A percentile compares a stretch with the other conserved stretches of the same genome.
These are phyloP conservation scores for Bathelium albidoporum DNA, from an alignment of 495 filamentous ascomycete species.

Conservation along the genomic window DNA sequence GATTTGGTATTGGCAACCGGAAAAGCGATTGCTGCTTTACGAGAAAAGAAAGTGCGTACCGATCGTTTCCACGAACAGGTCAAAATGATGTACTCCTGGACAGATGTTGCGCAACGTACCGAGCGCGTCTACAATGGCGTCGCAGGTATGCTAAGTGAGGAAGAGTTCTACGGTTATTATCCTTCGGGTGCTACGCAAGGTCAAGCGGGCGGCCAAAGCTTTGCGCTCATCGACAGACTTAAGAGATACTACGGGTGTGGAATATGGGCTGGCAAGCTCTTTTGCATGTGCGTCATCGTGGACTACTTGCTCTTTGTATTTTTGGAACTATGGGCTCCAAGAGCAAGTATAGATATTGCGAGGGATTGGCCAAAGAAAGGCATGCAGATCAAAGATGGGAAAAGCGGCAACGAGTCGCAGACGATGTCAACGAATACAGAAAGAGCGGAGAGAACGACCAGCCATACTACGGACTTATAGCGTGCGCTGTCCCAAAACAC, in stretches of 20 bases:
- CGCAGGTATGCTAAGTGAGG: slow-evolving; percentile 66
- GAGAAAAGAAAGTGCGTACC: slow-evolving; percentile 76
- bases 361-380: slow-evolving; percentile 81
- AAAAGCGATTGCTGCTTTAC: slow-evolving; percentile 65
- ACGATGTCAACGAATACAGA: background rate
- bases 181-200: slow-evolving; percentile 60
- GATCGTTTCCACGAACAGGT: slow-evolving; percentile 94
- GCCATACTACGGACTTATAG: background rate
- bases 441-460: background rate
- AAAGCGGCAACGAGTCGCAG: background rate
- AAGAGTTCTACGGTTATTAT: slow-evolving; percentile 74
- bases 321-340: slow-evolving; percentile 76
- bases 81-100: slow-evolving; percentile 97
- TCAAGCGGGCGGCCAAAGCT: slow-evolving; percentile 63
- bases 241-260: slow-evolving; percentile 98
- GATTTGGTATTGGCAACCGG: slow-evolving; percentile 77
- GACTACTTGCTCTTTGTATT: slow-evolving; percentile 84
- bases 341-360: slow-evolving; percentile 75
- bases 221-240: slow-evolving; percentile 83
- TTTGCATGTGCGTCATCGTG: slow-evolving; percentile 87
- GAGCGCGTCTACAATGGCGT: slow-evolving; percentile 94
- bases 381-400: background rate
- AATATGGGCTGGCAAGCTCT: slow-evolving; percentile 97
- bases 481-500: background rate
- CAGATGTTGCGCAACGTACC: slow-evolving; percentile 81